A percentile compares a stretch with the other conserved stretches of the same genome.
Evolutionary conservation across 352 stramenopile species (phyloP).

Genomic region (Phytophthora fragariaefolia): DNA sequence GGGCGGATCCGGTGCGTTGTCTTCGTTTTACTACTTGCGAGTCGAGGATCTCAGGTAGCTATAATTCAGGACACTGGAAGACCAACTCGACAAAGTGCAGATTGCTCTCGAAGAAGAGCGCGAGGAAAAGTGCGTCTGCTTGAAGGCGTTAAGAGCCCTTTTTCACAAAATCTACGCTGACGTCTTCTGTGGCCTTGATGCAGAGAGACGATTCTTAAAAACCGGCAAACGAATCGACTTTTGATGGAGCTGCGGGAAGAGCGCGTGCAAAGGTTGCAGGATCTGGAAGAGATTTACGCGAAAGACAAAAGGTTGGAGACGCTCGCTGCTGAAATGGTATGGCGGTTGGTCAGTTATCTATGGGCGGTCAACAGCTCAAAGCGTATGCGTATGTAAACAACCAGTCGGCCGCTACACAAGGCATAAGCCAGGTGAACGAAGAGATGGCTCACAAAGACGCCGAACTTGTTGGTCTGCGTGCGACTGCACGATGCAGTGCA

Average conservation of each 20-base stretch:
- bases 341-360: not conserved
- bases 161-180: no score
- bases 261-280: conserved; percentile 78
- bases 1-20: conserved; percentile 57
- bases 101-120: conserved; percentile 72
- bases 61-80: conserved; percentile 58
- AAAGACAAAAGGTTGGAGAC: conserved; percentile 80
- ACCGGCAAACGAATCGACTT: conserved; percentile 70
- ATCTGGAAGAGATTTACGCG: conserved; percentile 82
- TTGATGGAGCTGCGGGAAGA: conserved; percentile 77
- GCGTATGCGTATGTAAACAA: not conserved
- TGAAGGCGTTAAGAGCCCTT: not conserved
- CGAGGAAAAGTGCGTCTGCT: conserved; percentile 58
- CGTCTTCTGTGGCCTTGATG: not conserved
- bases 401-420: conserved; percentile 53
- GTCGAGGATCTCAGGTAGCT: not conserved
- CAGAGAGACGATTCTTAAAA: conserved; percentile 77
- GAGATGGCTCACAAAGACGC: conserved; percentile 77
- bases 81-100: conserved; percentile 70
- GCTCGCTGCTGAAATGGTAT: conserved; percentile 63
- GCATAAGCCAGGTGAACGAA: conserved; percentile 53
- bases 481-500: conserved; percentile 65
- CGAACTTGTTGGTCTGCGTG: conserved; percentile 67
- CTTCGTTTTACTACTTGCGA: not conserved
- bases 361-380: no score